These are phyloP conservation scores for Wickerhamiella qilinensis DNA, from an alignment of 805 yeast species.

Conservation along the genomic window DNA sequence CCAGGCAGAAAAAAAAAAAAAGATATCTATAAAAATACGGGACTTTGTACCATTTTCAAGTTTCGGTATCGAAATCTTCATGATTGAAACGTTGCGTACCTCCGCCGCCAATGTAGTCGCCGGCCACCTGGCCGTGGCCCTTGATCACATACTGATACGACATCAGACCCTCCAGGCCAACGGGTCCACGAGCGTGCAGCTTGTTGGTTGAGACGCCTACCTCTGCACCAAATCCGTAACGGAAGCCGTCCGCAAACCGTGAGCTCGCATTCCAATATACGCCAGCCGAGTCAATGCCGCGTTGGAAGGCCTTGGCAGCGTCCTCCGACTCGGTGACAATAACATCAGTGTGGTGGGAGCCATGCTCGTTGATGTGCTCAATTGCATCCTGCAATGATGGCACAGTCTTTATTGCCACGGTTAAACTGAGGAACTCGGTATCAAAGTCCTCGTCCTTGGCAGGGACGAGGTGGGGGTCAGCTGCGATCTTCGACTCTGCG, in stretches of 20 bases:
- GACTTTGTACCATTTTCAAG: no score
- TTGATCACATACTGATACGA: constrained; percentile 86
- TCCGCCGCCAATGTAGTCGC: constrained; percentile 87
- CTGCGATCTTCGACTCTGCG: constrained; percentile 19
- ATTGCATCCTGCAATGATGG: constrained; percentile 56
- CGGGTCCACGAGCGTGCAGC: constrained; percentile 97
- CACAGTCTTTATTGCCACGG: constrained; percentile 58
- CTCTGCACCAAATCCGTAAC: constrained; percentile 97
- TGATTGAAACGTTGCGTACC: constrained; percentile 69
- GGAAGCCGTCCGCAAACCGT: constrained; percentile 94
- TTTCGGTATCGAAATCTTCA: constrained; percentile 12
- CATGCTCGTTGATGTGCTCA: constrained; percentile 70
- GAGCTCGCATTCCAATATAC: constrained; percentile 97
- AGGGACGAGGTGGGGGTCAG: constrained; percentile 12
- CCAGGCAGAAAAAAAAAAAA: no score
- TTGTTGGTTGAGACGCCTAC: constrained; percentile 96
- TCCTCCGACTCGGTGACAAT: constrained; percentile 64
- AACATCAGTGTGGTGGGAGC: constrained; percentile 92
- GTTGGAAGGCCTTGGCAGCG: constrained; percentile 60
- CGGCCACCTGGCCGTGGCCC: constrained; percentile 87
- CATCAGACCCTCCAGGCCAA: constrained; percentile 91
- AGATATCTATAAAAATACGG: no score
- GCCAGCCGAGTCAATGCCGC: constrained; percentile 86
- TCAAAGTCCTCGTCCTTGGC: constrained; percentile 55
- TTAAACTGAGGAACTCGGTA: constrained; percentile 70